Base-by-base conservation (phyloP, 1,284 basidiomycete genomes). In the Clitocybe nebularis region DNA sequence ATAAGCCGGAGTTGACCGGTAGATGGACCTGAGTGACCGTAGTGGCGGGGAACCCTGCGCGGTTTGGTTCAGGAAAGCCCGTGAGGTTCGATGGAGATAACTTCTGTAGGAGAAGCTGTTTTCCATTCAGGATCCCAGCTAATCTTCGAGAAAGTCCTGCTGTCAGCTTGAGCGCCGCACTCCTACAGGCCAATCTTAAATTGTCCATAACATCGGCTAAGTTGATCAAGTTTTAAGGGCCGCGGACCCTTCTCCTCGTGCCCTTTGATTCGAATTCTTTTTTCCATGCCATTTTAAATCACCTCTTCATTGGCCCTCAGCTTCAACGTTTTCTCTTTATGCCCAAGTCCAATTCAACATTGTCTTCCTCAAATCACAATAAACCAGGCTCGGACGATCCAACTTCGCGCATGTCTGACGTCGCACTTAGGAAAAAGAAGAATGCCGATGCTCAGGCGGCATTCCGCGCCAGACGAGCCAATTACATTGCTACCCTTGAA, bases 401-500 rank as follows among this genome's bases (percentile, higher is more conserved):
- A 11, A 41, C 57, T 29, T 52, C 61, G 21, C 62, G 57, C 40
- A 53, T 68, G 54, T 61, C 77, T 51, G 84, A 87, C 61, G 74
- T 84, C 23, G 80, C 81, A 26, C 69, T 85, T 52, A 71, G 85
- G 52, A 88, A 88, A 68, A 88, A 87, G 72, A 90, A 89, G 69
- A 89, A 89, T 53, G 86, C 86, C 33, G 84, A 87, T 59, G 82
- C 81, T 1, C 82, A 87, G 64, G 82, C 82, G 36, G 81, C 81
- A 37, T 86, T 84, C 62, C 67, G 79, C 54, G 77, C 76, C 30
- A 71, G 87, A 55, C 74, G 87, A 51, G 84, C 84, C 39, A 89
- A 86, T 63, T 90, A 90, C 61, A 90, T 90, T 58, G 79, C 84
- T 35, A 89, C 86, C n/a, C 75, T 90, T 50, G 88, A 90, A 62